Percentiles rank a stretch among this genome's conserved stretches.
Conservation (phyloP, 257 asterid genomes). For the Perilla frutescens region DNA sequence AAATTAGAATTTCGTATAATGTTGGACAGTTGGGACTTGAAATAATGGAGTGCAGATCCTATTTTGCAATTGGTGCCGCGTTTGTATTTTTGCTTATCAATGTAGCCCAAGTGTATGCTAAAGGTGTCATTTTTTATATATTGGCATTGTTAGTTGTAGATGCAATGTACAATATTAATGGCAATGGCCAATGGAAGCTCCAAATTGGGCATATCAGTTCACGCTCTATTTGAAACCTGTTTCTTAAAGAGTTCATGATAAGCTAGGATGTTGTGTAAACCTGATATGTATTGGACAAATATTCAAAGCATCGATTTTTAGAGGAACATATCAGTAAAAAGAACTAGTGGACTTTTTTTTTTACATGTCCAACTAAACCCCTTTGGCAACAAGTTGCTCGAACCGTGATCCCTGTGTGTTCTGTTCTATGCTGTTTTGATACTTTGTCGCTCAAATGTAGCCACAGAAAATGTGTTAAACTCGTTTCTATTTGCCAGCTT, state of each 20-base stretch:
- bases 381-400: not conserved
- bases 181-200: not conserved
- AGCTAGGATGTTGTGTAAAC: constrained; percentile 3
- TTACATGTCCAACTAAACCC: not conserved
- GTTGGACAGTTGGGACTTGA: not conserved
- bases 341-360: not conserved
- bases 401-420: not conserved
- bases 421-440: not conserved
- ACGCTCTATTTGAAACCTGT: not conserved
- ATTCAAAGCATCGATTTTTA: not conserved
- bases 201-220: not conserved
- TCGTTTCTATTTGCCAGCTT: not conserved
- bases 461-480: not conserved
- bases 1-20: not conserved
- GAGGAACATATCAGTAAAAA: not conserved
- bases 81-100: not conserved
- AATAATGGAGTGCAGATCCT: not conserved
- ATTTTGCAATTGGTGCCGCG: not conserved
- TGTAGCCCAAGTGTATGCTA: not conserved
- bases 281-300: not conserved
- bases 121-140: not conserved
- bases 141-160: not conserved
- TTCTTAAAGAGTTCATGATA: not conserved
- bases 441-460: not conserved
- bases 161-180: not conserved